phyloP scores from a whole-genome alignment of 352 stramenopile genomes.

The Hyaloperonospora brassicae region DNA sequence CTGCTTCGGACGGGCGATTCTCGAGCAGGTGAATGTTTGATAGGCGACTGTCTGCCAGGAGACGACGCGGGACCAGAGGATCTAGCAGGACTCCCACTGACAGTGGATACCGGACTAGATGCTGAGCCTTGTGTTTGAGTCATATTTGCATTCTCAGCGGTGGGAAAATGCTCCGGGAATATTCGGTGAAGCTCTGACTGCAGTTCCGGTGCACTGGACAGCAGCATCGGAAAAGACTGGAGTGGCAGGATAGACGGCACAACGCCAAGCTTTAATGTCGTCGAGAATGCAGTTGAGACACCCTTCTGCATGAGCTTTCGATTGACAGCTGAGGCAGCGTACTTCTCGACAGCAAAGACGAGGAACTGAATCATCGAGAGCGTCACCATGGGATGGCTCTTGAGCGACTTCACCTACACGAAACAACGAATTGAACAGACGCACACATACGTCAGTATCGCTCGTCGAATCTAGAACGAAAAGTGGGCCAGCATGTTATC shows the following conservation, averaged over 20 bases:
- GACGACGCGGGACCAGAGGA: constrained; percentile 35
- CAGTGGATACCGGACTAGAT: constrained; percentile 28
- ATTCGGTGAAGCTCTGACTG: constrained; percentile 70
- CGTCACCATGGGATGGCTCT: constrained; percentile 76
- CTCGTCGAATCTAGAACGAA: background rate
- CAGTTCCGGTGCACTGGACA: constrained; percentile 57
- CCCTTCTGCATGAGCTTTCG: constrained; percentile 76
- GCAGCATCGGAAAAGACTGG: constrained; percentile 69
- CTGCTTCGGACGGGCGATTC: constrained; percentile 47
- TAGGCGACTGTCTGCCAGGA: constrained; percentile 32
- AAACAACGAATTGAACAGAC: constrained; percentile 2
- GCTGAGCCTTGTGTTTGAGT: constrained; percentile 11
- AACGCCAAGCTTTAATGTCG: constrained; percentile 67
- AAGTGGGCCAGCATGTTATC: background rate
- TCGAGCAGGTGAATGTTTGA: constrained; percentile 27
- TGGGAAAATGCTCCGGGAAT: constrained; percentile 76
- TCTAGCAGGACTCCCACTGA: constrained; percentile 34
- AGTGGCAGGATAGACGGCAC: constrained; percentile 57
- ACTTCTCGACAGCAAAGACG: constrained; percentile 80
- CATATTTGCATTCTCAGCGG: constrained; percentile 39
- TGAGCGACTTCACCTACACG: constrained; percentile 71
- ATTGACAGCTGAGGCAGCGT: constrained; percentile 65
- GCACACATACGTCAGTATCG: constrained; percentile 1
- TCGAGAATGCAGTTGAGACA: constrained; percentile 68
- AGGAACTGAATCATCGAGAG: constrained; percentile 82